Percentiles rank a stretch among this genome's conserved stretches.
phyloP scores from a whole-genome alignment of 2,329 filamentous ascomycete species.

The Penicillium sp. region DNA sequence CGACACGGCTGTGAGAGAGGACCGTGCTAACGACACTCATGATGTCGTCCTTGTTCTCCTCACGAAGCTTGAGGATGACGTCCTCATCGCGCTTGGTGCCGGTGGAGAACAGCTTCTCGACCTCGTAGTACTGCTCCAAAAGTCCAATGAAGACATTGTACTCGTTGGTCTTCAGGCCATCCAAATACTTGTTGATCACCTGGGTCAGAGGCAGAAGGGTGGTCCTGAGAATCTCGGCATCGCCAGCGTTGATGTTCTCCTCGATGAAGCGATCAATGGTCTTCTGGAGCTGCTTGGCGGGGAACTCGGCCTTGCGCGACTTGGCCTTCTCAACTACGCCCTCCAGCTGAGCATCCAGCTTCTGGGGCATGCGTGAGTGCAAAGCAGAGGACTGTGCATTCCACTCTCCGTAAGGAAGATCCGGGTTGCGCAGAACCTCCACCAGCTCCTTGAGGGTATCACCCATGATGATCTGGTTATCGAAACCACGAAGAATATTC shows the following conservation, averaged over 20 bases:
- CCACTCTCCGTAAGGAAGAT: constrained; percentile 95
- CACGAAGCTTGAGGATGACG: constrained; percentile 85
- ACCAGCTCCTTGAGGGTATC: constrained; percentile 79
- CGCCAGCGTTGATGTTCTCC: constrained; percentile 68
- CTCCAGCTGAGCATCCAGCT: constrained; percentile 74
- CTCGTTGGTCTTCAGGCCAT: constrained; percentile 88
- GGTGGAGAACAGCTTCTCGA: constrained; percentile 83
- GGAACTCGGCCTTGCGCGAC: constrained; percentile 77
- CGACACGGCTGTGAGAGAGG: constrained; percentile 87
- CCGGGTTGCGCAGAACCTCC: constrained; percentile 80
- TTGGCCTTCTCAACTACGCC: constrained; percentile 82
- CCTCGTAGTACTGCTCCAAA: constrained; percentile 73
- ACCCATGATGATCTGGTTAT: constrained; percentile 96
- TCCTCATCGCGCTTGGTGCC: constrained; percentile 85
- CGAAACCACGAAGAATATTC: constrained; percentile 88
- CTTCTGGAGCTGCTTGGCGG: constrained; percentile 79
- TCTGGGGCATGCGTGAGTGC: constrained; percentile 95
- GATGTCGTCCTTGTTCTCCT: constrained; percentile 93
- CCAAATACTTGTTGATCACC: constrained; percentile 72
- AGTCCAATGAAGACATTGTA: constrained; percentile 73
- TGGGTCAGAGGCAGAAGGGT: constrained; percentile 70
- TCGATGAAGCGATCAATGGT: constrained; percentile 82
- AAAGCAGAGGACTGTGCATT: constrained; percentile 90
- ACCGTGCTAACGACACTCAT: constrained; percentile 78
- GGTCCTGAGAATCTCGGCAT: constrained; percentile 67